Base-by-base conservation (phyloP, 2,329 filamentous ascomycete species). In the Penicillium aurantiogriseum region DNA sequence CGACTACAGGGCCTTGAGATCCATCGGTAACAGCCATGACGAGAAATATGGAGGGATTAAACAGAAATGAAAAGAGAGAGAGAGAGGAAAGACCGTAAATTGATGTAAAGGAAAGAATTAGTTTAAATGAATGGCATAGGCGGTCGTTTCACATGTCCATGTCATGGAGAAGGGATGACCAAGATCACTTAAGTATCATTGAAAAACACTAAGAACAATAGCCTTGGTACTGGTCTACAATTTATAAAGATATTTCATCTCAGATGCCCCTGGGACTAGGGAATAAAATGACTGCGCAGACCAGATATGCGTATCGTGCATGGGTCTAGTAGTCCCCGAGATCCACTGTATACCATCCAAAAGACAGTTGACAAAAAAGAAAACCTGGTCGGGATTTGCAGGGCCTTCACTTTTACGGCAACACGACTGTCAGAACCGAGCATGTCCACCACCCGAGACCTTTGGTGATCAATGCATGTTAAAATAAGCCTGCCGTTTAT, bases 1-100 rank as follows among this genome's bases (percentile, higher is more conserved):
- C 58, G 33, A 77, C 71, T 9, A 67, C 64, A 15, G 71, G 72
- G 10, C 72, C 73, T 42, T 73, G 71, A 13, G 71, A 68, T n/a
- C 71, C 69, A 49, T 66, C 27, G 39, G 48, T 35, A 33, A 49
- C 57, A 40, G 59, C 17, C 51, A 63, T 63, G 3, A 33, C 51
- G 62, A 70, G 66, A 23, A 51, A 57, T 35, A 9, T 40, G 5
- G 4, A 40, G 45, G 51, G 21, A 27, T 8, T 2, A 36, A 38
- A 43, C 51, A 48, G 45, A 29, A 51, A 47, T 5, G 35, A 51
- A 21, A 33, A 27, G 44, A 46, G 49, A 46, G 44, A 46, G 49
- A 46, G 49, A 33, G n/a, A 47, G 35, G 45, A 54, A 33, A 35
- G 39, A 45, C 21, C n/a, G 29, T 27, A 5, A 46, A n/a, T 6